These are phyloP conservation scores for Ascochyta lentis DNA, from an alignment of 2,329 filamentous ascomycete species.

Conservation along the genomic window DNA sequence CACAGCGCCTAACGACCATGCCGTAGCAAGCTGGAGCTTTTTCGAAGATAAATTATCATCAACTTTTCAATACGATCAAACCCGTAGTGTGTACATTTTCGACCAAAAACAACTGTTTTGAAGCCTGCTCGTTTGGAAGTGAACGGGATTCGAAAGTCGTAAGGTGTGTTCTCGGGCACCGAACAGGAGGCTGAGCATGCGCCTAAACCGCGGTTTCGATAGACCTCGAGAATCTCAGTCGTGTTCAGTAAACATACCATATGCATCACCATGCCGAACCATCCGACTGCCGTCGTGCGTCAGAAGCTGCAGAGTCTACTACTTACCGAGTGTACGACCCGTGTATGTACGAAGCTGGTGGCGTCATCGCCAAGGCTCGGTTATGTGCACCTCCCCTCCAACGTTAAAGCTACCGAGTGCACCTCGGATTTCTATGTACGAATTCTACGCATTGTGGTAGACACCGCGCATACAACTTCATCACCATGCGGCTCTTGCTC, in stretches of 20 bases:
- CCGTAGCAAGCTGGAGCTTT: neutral
- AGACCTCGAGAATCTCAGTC: too few relatives aligned
- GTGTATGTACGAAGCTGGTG: neutral
- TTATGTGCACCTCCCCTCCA: neutral
- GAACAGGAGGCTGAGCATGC: slow-evolving; percentile 11
- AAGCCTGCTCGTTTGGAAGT: neutral
- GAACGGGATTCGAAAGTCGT: neutral
- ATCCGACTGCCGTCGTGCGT: too few relatives aligned
- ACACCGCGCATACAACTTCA: neutral
- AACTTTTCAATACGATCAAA: too few relatives aligned
- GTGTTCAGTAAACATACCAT: too few relatives aligned
- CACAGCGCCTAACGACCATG: neutral
- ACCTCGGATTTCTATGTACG: neutral
- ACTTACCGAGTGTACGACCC: too few relatives aligned
- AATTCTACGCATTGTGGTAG: too few relatives aligned
- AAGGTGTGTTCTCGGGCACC: slow-evolving; percentile 3
- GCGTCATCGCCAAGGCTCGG: slow-evolving; percentile 4
- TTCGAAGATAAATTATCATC: neutral
- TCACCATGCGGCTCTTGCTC: neutral
- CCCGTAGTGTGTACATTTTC: too few relatives aligned
- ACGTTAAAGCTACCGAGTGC: too few relatives aligned
- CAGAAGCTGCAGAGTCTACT: too few relatives aligned
- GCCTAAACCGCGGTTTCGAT: neutral
- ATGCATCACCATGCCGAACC: too few relatives aligned
- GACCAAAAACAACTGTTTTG: neutral